These are phyloP conservation scores for Helicocarpus griseus DNA, from an alignment of 2,329 filamentous ascomycete genomes.

Conservation along the genomic window DNA sequence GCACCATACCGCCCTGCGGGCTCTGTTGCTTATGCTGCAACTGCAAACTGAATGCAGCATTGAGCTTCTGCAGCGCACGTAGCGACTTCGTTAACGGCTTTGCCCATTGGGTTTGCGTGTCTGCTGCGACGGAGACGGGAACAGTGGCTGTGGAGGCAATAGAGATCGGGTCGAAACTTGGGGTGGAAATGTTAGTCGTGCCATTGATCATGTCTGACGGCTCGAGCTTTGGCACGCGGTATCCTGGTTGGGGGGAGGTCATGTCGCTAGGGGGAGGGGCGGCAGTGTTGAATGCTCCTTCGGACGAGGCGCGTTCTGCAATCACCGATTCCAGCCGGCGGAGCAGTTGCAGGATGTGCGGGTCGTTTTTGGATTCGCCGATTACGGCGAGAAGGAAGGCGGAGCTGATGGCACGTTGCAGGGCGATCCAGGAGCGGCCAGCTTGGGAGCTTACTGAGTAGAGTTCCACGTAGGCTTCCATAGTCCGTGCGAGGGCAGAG, in stretches of 20 bases:
- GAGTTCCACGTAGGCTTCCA: slow-evolving; percentile 53
- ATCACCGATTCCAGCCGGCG: slow-evolving; percentile 36
- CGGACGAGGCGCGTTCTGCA: slow-evolving; percentile 30
- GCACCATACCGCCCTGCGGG: background rate
- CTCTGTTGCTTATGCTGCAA: slow-evolving; percentile 16
- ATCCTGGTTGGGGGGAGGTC: background rate
- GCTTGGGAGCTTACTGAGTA: slow-evolving; percentile 33
- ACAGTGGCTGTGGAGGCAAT: slow-evolving; percentile 21
- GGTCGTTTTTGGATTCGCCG: slow-evolving; percentile 34
- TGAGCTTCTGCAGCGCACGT: slow-evolving; percentile 37
- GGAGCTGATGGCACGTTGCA: slow-evolving; percentile 39
- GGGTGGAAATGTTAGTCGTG: slow-evolving; percentile 18
- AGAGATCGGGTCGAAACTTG: slow-evolving; percentile 17
- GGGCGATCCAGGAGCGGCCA: slow-evolving; percentile 37
- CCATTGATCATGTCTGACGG: slow-evolving; percentile 20
- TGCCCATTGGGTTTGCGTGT: slow-evolving; percentile 36
- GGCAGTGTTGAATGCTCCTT: slow-evolving; percentile 20
- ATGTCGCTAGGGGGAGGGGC: slow-evolving; percentile 3
- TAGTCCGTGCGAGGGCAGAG: slow-evolving; percentile 44
- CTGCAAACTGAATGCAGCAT: slow-evolving; percentile 28
- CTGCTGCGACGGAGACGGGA: slow-evolving; percentile 19
- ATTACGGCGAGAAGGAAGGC: slow-evolving; percentile 39
- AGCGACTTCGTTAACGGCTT: slow-evolving; percentile 38
- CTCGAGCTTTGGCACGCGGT: background rate
- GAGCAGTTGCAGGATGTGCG: slow-evolving; percentile 31